A percentile compares a stretch with the other conserved stretches of the same genome.
Conservation (phyloP, 306 rosid genomes). For the Nissolia schottii region DNA sequence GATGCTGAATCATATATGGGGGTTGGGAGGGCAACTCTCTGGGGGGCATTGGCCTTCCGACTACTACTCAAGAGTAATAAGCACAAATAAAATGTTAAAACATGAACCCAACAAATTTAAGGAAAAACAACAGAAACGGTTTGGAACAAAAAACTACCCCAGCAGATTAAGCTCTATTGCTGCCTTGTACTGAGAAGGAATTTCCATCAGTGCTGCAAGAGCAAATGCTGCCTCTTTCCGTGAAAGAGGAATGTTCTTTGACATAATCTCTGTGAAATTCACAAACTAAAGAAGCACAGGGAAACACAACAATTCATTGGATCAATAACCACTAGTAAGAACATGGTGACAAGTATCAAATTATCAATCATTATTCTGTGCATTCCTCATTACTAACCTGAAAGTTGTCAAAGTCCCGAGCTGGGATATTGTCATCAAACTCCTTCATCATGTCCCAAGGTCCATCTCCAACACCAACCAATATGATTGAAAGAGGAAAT, state of each 20-base stretch:
- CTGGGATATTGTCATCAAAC: conserved; percentile 91
- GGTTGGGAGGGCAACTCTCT: conserved; percentile 78
- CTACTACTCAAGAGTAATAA: conserved; percentile 36
- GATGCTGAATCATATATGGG: conserved; percentile 58
- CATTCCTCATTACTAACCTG: conserved; percentile 48
- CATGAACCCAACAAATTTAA: not conserved
- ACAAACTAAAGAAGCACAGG: conserved; percentile 61
- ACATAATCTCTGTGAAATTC: conserved; percentile 81
- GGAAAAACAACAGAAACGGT: not conserved
- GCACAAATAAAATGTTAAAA: conserved; percentile 17
- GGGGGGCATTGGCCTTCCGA: conserved; percentile 48
- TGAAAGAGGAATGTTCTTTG: conserved; percentile 55
- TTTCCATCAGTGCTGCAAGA: conserved; percentile 92
- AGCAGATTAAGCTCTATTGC: conserved; percentile 70
- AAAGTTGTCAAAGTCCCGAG: conserved; percentile 86
- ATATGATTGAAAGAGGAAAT: conserved; percentile 81
- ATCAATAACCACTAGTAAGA: conserved; percentile 1
- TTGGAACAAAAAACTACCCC: conserved; percentile 50
- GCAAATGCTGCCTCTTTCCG: conserved; percentile 95
- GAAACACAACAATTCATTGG: not conserved
- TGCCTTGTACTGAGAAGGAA: conserved; percentile 94
- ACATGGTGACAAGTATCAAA: not conserved
- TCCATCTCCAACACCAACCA: conserved; percentile 99
- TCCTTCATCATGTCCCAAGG: conserved; percentile 99
- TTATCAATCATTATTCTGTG: not conserved